Conservation (phyloP, 768 basidiomycete genomes). For the Tricholoma bakamatsutake region DNA sequence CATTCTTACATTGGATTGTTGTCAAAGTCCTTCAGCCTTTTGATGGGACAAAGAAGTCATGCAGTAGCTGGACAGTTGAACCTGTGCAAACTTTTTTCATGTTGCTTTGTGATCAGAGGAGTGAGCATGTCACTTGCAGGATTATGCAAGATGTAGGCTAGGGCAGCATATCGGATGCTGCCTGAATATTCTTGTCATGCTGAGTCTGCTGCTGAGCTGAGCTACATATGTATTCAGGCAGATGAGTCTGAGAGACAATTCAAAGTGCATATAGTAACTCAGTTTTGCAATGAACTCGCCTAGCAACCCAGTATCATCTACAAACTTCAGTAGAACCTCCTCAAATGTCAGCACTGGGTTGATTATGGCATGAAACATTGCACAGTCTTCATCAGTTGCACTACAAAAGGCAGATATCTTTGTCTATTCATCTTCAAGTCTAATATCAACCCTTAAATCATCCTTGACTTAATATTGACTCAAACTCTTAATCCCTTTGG, state of each 20-base stretch:
- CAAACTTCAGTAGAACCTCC: background rate
- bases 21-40: background rate
- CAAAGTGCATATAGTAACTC: background rate
- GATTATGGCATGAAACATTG: background rate
- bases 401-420: no score
- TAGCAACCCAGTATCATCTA: background rate
- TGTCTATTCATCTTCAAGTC: no score
- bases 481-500: no score
- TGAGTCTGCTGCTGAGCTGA: background rate
- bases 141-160: background rate
- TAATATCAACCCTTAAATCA: no score
- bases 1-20: background rate
- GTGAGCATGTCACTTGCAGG: background rate
- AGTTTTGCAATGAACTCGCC: background rate
- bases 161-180: background rate
- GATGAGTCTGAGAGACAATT: background rate
- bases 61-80: background rate
- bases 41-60: background rate
- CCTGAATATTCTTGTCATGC: background rate
- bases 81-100: background rate
- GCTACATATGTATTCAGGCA: background rate
- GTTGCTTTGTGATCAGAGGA: background rate
- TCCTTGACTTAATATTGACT: no score
- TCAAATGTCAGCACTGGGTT: background rate
- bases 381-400: background rate